Percentiles rank a stretch among this genome's conserved stretches.
Evolutionary conservation across 2,329 filamentous ascomycete genomes (phyloP).

Genomic region (Rhinocladiella mackenziei): DNA sequence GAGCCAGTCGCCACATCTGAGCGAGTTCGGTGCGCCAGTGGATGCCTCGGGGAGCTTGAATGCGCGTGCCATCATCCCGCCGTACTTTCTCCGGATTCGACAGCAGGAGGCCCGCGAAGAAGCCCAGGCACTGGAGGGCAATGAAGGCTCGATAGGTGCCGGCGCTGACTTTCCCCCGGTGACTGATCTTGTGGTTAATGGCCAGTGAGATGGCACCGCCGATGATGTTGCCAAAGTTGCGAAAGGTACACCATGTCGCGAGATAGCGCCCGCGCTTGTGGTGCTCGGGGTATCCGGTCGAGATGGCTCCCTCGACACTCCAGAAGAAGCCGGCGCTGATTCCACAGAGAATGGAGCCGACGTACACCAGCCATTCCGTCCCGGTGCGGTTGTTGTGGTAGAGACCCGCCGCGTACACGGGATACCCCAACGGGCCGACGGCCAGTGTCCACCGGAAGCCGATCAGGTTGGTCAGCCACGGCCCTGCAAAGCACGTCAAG

Average conservation of each 20-base stretch:
- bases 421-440: constrained; percentile 44
- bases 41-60: constrained; percentile 33
- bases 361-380: constrained; percentile 43
- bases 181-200: constrained; percentile 44
- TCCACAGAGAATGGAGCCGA: constrained; percentile 44
- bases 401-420: constrained; percentile 43
- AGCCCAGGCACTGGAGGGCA: constrained; percentile 46
- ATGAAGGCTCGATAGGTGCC: constrained; percentile 36
- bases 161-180: constrained; percentile 47
- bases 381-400: constrained; percentile 47
- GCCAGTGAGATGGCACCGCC: constrained; percentile 51
- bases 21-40: constrained; percentile 34
- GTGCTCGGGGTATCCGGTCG: constrained; percentile 45
- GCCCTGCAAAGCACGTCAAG: constrained; percentile 42
- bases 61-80: constrained; percentile 41
- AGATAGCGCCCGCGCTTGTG: constrained; percentile 45
- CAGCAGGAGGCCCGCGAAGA: constrained; percentile 42
- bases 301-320: constrained; percentile 42
- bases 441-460: constrained; percentile 41
- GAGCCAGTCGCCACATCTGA: constrained; percentile 37
- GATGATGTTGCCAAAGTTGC: constrained; percentile 52
- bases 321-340: constrained; percentile 40
- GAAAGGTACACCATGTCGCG: constrained; percentile 53
- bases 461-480: constrained; percentile 40
- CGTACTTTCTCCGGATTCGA: constrained; percentile 46